Evolutionary conservation across 176 grass and related monocot genomes (phyloP), one percentile per base, ranked within the genome.

Genomic region (Carex parvula): DNA sequence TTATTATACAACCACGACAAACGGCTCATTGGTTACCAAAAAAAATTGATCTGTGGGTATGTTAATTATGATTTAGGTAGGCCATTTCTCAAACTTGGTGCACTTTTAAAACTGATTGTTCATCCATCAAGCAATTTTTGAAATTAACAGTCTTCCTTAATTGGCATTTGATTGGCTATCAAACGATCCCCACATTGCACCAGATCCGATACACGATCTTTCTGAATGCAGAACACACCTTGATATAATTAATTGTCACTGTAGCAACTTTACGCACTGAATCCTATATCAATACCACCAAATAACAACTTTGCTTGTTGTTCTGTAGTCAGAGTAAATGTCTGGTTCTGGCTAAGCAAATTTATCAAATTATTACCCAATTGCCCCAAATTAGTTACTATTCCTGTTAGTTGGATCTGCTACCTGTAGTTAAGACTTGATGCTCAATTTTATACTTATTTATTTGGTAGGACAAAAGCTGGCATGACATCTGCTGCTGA

Each of bases 401-500:
- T 29, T 29, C 29, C 20, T 32, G 52, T 32, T 78, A 56, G 33
- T 78, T 57, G 14, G 37, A 8, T 44, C 8, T 20, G 17, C 35
- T 21, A 11, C 14, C 30, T 67, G 13, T 67, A 12, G 37, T 71
- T 44, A 39, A 21, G 33, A 44, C 33, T 78, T 32, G 50, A 56
- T 83, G 57, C 10, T 68, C 59, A 58, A 44, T 15, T 42, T 71
- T 16, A 3, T 48, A 8, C 42, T 67, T 69, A 68, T 82, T 44
- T 53, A 30, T 55, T 46, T 46, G 86, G 52, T 72, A 98, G 93
- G 88, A 98, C 93, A 88, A 98, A 98, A 69, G 86, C 87, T 86
- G 93, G 91, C 16, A 92, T 98, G 96, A 93, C 91, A 75, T 95
- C 93, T 21, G 88, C 89, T 90, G 93, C 93, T 63, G 91, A 95